Evolutionary conservation across 1,139 yeast genomes (phyloP).

Genomic region (Blastobotrys serpentis): DNA sequence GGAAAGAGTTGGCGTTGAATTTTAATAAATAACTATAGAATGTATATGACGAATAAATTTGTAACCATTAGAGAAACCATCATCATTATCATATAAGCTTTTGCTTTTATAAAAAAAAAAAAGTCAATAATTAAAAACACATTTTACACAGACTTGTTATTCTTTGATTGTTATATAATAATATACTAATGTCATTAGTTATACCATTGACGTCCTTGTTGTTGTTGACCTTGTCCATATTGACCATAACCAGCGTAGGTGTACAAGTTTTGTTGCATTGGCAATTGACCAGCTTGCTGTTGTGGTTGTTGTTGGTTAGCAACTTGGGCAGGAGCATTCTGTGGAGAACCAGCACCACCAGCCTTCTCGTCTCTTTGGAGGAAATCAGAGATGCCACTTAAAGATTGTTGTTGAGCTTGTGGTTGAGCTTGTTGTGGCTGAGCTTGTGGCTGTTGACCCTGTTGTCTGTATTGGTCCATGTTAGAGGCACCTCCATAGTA

Average conservation of each 20-base stretch:
- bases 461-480: conserved; percentile 26
- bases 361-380: conserved; percentile 35
- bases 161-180: background rate
- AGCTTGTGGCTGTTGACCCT: conserved; percentile 25
- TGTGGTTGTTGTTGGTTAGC: conserved; percentile 24
- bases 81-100: too few relatives aligned
- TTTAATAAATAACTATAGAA: conserved; percentile 28
- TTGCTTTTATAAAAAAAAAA: conserved; percentile 1
- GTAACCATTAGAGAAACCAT: conserved; percentile 1
- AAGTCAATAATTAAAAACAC: conserved; percentile 4
- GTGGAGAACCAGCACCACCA: conserved; percentile 30
- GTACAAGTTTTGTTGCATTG: conserved; percentile 34
- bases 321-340: conserved; percentile 21
- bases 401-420: conserved; percentile 23
- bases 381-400: conserved; percentile 37
- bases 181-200: conserved; percentile 6
- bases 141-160: background rate
- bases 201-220: conserved; percentile 12
- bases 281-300: conserved; percentile 27
- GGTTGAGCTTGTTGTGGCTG: conserved; percentile 22
- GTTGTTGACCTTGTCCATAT: conserved; percentile 25
- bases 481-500: conserved; percentile 27
- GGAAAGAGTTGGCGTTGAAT: conserved; percentile 65
- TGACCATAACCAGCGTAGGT: conserved; percentile 36
- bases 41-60: too few relatives aligned